Percentiles rank a stretch among this genome's conserved stretches.
Evolutionary conservation across 2,329 filamentous ascomycete species (phyloP).

Genomic region (Pezicula radicicola): DNA sequence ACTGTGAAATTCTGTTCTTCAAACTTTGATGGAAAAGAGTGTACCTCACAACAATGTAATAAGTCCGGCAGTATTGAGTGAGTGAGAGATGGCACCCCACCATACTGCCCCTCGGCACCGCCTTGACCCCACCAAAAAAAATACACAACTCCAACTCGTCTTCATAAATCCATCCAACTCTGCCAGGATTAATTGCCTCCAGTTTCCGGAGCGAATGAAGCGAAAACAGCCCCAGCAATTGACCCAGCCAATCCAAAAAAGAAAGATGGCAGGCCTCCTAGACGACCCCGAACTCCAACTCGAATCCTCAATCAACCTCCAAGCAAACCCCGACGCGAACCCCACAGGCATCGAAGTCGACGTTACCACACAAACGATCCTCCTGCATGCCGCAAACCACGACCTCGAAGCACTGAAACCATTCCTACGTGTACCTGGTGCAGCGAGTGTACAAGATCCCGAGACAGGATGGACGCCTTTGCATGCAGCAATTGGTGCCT

Average conservation of each 20-base stretch:
- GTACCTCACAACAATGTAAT: no score
- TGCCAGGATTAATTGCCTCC: no score
- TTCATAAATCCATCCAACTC: no score
- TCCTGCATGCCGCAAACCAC: constrained; percentile 65
- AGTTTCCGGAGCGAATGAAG: no score
- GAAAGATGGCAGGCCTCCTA: no score
- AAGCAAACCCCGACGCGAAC: constrained; percentile 11
- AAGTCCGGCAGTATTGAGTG: no score
- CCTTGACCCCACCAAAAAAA: not conserved
- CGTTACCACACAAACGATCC: constrained; percentile 50
- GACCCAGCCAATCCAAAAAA: no score
- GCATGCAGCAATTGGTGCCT: constrained; percentile 84
- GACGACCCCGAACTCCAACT: not conserved
- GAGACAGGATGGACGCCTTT: constrained; percentile 84
- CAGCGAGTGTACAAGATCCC: constrained; percentile 78
- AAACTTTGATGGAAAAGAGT: no score
- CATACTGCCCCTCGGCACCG: not conserved
- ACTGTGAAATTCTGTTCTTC: no score
- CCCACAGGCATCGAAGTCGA: constrained; percentile 18
- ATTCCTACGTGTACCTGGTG: constrained; percentile 30
- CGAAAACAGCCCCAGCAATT: no score
- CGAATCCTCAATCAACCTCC: not conserved
- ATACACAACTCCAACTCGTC: not conserved
- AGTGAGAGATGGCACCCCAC: no score
- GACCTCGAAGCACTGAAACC: constrained; percentile 30